Conservation (phyloP, 1,284 basidiomycete species). For the Inonotus obliquus region DNA sequence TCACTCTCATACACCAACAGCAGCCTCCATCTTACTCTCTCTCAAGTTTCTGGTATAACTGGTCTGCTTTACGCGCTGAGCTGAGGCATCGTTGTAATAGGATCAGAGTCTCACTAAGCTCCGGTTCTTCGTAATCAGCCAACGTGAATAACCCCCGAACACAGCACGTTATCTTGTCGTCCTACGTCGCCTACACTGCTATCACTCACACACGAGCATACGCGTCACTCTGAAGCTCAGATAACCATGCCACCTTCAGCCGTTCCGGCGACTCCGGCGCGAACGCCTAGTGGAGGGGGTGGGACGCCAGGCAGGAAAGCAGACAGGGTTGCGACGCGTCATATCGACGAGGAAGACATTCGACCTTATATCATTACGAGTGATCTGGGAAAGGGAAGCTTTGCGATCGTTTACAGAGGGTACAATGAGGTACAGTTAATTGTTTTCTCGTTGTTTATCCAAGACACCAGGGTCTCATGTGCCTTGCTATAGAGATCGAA, state of each 20-base stretch:
- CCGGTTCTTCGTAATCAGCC: background rate
- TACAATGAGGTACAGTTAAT: slow-evolving; percentile 69
- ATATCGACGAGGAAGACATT: slow-evolving; percentile 56
- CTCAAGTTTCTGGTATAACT: background rate
- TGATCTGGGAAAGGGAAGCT: slow-evolving; percentile 85
- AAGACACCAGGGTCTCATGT: background rate
- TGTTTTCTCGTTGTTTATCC: slow-evolving; percentile 3
- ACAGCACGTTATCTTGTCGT: background rate
- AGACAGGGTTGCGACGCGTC: slow-evolving; percentile 5
- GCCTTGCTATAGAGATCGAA: slow-evolving; percentile 55
- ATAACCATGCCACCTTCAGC: slow-evolving; percentile 5
- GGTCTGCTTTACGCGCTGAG: background rate
- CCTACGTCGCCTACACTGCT: background rate
- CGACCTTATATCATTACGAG: slow-evolving; percentile 69
- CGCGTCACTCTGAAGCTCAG: background rate
- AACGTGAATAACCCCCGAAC: background rate
- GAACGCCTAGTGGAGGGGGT: background rate
- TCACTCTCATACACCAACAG: background rate
- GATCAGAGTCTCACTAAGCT: background rate
- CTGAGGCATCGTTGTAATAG: background rate
- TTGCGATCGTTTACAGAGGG: slow-evolving; percentile 94
- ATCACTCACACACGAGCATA: background rate
- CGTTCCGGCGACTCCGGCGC: background rate
- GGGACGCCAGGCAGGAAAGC: background rate
- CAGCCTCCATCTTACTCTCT: background rate